Conservation (phyloP, 768 basidiomycete species). For the Coprinellus micaceus region DNA sequence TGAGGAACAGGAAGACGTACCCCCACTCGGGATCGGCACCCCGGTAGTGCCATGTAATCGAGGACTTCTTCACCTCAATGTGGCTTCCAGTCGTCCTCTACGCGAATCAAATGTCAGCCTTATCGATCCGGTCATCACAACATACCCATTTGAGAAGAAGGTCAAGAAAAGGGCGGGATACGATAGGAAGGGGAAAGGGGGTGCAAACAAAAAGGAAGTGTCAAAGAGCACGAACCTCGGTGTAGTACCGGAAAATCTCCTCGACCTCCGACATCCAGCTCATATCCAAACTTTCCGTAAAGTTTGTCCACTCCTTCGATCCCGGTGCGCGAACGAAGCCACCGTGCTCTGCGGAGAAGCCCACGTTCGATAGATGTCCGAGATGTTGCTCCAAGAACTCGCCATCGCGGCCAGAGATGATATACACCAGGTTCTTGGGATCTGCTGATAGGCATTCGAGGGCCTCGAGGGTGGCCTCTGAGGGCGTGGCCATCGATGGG, state of each 20-base stretch:
- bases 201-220: background rate
- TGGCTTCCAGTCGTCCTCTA: conserved; percentile 91
- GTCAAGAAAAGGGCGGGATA: no score
- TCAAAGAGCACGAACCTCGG: conserved; percentile 55
- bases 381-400: conserved; percentile 90
- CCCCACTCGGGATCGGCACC: conserved; percentile 94
- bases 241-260: conserved; percentile 95
- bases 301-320: conserved; percentile 68
- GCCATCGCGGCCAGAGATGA: conserved; percentile 94
- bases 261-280: conserved; percentile 94
- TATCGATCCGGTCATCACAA: background rate
- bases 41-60: conserved; percentile 98
- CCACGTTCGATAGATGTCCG: conserved; percentile 76
- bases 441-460: conserved; percentile 71
- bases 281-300: conserved; percentile 94
- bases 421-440: conserved; percentile 89
- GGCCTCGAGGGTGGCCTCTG: conserved; percentile 66
- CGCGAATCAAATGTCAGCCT: conserved; percentile 7
- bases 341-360: conserved; percentile 95
- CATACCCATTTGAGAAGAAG: no score
- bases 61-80: conserved; percentile 96
- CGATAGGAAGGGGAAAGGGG: no score
- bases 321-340: conserved; percentile 83
- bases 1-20: conserved; percentile 39
- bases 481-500: conserved; percentile 83